Evolutionary conservation across 306 rosid species (phyloP), one percentile per base, ranked within the genome.

Genomic region (Cucumis melo): DNA sequence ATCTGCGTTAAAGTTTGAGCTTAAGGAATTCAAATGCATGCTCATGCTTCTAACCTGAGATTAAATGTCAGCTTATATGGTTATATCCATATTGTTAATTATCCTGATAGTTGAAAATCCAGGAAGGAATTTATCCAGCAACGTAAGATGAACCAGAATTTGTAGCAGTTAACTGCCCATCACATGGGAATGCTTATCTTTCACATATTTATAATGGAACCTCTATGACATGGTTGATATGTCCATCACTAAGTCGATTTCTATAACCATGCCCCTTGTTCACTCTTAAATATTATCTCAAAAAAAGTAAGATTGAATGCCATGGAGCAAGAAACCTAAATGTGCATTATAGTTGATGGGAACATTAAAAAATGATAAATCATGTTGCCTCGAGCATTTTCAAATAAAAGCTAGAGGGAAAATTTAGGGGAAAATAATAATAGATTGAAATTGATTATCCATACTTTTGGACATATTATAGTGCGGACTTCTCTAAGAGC

Each of bases 401-500:
- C 23, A 20, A 23, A 70, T 36, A 23, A 70, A 24, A 41, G 13
- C 50, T 46, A 70, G 19, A 8, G 57, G 38, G 41, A 6, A 44
- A 46, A 46, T 13, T 70, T 44, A 46, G 56, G 75, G 58, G 2
- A 24, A 19, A 73, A 17, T 1, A 68, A 21, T 10, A 71, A 34
- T 21, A 73, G 32, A 51, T 53, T 17, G 77, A 5, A 54, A 11
- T 73, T 34, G 46, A 54, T 19, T 78, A 56, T 71, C 74, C 89
- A 66, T 91, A 91, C 98, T 78, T 85, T 91, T 70, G 98, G 97
- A 86, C 92, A 90, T 82, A 94, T 89, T 75, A 94, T 77, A 74
- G 97, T 87, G 83, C 91, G 82, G 58, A 94, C 97, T 77, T 97
- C 98, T 78, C 81, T 82, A 13, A 94, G 82, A 73, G 87, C 96